A percentile compares a stretch with the other conserved stretches of the same genome.
phyloP scores from a whole-genome alignment of 495 filamentous ascomycete species.

The Hyaloscypha variabilis region DNA sequence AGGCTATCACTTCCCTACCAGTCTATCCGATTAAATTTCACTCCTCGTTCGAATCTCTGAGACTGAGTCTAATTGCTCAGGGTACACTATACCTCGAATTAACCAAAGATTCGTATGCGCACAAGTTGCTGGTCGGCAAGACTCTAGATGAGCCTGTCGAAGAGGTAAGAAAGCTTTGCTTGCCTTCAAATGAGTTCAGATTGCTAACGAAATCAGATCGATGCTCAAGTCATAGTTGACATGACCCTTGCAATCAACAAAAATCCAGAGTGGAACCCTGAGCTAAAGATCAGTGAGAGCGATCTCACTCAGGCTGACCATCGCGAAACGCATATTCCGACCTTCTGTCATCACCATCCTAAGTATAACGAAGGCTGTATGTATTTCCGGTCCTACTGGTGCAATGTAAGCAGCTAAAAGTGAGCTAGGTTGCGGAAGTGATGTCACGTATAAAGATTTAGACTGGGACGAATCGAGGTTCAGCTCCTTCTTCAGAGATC shows the following conservation, averaged over 20 bases:
- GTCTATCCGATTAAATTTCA: slow-evolving; percentile 4
- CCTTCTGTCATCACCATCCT: background rate
- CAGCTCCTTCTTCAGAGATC: background rate
- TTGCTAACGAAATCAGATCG: too few relatives aligned
- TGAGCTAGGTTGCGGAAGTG: slow-evolving; percentile 5
- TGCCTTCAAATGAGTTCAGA: too few relatives aligned
- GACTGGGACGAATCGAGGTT: slow-evolving; percentile 1
- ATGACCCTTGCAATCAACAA: slow-evolving; percentile 9
- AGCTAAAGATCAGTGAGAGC: background rate
- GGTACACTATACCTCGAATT: slow-evolving; percentile 4
- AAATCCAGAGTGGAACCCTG: slow-evolving; percentile 4
- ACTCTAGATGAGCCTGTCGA: slow-evolving; percentile 2
- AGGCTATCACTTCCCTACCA: slow-evolving; percentile 3
- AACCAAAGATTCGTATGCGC: background rate
- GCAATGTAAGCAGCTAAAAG: too few relatives aligned
- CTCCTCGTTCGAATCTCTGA: background rate
- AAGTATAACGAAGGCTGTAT: slow-evolving; percentile 1
- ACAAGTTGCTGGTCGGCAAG: slow-evolving; percentile 3
- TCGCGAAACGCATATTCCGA: slow-evolving; percentile 1
- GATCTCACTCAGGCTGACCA: background rate
- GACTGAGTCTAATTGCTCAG: background rate
- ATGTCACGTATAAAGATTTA: slow-evolving; percentile 2
- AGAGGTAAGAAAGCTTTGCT: background rate
- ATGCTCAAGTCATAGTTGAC: slow-evolving; percentile 9
- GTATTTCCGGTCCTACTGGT: too few relatives aligned